Evolutionary conservation across 2,329 filamentous ascomycete species (phyloP), one percentile per base, ranked within the genome.

Genomic region (Fusarium miscanthi): DNA sequence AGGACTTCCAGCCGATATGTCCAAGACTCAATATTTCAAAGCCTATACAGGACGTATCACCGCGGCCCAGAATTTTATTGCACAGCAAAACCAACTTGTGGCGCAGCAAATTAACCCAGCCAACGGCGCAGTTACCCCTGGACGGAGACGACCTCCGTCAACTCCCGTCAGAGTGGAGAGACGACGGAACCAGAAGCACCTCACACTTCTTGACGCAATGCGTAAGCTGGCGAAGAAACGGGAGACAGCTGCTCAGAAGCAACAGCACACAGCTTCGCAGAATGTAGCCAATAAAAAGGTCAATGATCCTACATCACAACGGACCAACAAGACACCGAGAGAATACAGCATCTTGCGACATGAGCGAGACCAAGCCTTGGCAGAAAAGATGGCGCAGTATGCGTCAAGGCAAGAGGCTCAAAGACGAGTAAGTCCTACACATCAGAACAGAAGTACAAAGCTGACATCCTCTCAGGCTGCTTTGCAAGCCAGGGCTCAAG

Each of bases 1-100:
- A 82, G 94, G 95, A 2, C 85, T 98, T 41, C 95, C 96, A 8
- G 90, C 92, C 16, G 96, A 99, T 73, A 97, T 98, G 92, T 91
- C 93, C 23, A 97, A 97, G 83, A 97, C 94, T 1, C 92, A 95
- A 48, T 99, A 98, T 80, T 99, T 98, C 86, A 94, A 94, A 78
- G 83, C 88, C 3, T 92, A 91, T 78, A 90, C 89, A 72, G 83
- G 82, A 14, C 84, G 90, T 33, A 90, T 92, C 33, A 88, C 91
- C 61, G 82, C 85, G 13, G 90, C 89, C 2, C 89, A 91, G 76
- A 83, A 86, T 46, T 81, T 84, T 33, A 88, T 89, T 66, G 81
- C 82, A 49, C 85, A 88, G 62, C 86, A 88, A 52, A 88, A 88
- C 61, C 85, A 88, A 63, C 82, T 85, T 31, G 85, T 82, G 2